phyloP scores from a whole-genome alignment of 768 basidiomycete genomes.

The Austroboletus festivus region DNA sequence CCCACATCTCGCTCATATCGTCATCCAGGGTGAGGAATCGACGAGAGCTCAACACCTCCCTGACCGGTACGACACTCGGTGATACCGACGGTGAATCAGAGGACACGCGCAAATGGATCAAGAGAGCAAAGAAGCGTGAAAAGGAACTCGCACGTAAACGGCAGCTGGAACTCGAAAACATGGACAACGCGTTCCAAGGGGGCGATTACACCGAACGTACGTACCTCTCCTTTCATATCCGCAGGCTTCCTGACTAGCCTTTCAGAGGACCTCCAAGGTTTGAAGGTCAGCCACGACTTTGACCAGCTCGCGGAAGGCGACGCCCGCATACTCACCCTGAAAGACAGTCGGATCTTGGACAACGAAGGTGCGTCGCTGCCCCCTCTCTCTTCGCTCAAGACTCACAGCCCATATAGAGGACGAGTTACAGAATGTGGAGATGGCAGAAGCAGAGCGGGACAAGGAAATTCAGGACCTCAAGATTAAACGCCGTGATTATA shows the following conservation, averaged over 20 bases:
- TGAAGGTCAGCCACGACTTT: slow-evolving; percentile 96
- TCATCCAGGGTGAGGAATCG: slow-evolving; percentile 86
- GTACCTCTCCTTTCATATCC: slow-evolving; percentile 26
- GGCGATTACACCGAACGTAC: slow-evolving; percentile 86
- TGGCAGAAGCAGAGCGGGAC: slow-evolving; percentile 83
- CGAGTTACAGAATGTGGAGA: slow-evolving; percentile 92
- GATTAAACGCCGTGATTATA: slow-evolving; percentile 86
- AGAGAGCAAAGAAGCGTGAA: slow-evolving; percentile 85
- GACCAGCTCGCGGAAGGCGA: slow-evolving; percentile 91
- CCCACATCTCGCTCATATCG: slow-evolving; percentile 39
- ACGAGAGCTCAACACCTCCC: slow-evolving; percentile 86
- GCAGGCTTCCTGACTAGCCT: background rate
- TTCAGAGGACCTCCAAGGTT: slow-evolving; percentile 82
- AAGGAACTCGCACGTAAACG: slow-evolving; percentile 84
- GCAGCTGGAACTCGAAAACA: slow-evolving; percentile 76
- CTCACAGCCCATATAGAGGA: slow-evolving; percentile 69
- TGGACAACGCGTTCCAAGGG: slow-evolving; percentile 71
- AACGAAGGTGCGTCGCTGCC: slow-evolving; percentile 76
- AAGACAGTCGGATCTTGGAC: slow-evolving; percentile 93
- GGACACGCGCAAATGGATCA: slow-evolving; percentile 87
- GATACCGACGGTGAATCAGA: slow-evolving; percentile 77
- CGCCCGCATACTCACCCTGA: slow-evolving; percentile 92
- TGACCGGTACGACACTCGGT: slow-evolving; percentile 91
- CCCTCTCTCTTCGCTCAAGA: background rate
- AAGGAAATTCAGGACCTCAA: slow-evolving; percentile 82